These are phyloP conservation scores for Echinosophora koreensis DNA, from an alignment of 306 rosid genomes.

Conservation along the genomic window DNA sequence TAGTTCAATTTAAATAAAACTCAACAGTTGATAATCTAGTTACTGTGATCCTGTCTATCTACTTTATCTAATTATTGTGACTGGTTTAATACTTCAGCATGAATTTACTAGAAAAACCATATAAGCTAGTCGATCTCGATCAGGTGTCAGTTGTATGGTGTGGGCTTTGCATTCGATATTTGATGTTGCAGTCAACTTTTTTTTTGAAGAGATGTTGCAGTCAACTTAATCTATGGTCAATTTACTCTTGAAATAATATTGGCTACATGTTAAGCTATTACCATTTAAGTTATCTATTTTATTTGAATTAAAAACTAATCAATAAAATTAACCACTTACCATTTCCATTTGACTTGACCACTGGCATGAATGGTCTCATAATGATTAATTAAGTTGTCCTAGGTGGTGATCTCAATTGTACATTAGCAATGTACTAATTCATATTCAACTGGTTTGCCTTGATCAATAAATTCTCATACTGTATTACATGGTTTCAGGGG, in stretches of 20 bases:
- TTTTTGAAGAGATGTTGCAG: not conserved
- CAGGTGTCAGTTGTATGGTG: not conserved
- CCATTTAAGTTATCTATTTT: conserved; percentile 1
- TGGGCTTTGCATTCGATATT: not conserved
- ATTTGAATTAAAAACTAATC: conserved; percentile 1
- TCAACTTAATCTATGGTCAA: not conserved
- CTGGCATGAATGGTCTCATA: not conserved
- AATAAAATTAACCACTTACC: conserved; percentile 1
- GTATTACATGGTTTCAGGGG: conserved; percentile 67
- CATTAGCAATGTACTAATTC: conserved; percentile 3
- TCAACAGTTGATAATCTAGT: not conserved
- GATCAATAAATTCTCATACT: conserved; percentile 8
- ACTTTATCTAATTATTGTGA: conserved; percentile 27
- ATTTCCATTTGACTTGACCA: conserved; percentile 9
- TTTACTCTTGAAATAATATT: conserved; percentile 15
- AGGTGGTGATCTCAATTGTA: not conserved
- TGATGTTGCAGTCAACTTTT: conserved; percentile 2
- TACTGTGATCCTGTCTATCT: conserved; percentile 27
- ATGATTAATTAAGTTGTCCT: not conserved
- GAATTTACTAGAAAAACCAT: not conserved
- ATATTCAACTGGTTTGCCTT: not conserved
- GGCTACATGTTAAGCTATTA: not conserved
- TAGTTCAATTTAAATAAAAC: not conserved
- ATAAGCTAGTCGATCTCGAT: conserved; percentile 2
- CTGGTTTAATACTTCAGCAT: conserved; percentile 1